Evolutionary conservation across 257 asterid species (phyloP).

Genomic region (Salvia rosmarinus): DNA sequence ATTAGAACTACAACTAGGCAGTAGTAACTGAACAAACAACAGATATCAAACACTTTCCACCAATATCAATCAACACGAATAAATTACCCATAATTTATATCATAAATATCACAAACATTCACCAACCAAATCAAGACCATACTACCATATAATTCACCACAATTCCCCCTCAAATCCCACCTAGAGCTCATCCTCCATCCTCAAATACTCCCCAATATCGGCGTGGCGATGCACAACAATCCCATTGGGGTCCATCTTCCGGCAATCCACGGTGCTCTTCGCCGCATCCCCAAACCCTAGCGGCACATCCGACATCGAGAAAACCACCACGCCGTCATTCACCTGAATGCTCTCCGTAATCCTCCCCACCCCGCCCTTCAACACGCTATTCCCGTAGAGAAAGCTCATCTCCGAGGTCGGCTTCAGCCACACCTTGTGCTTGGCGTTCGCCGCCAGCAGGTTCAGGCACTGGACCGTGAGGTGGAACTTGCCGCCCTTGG

Average conservation of each 20-base stretch:
- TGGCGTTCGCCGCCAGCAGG: slow-evolving; percentile 72
- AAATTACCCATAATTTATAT: neutral
- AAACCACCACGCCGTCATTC: slow-evolving; percentile 87
- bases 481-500: slow-evolving; percentile 69
- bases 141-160: neutral
- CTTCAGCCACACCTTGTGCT: slow-evolving; percentile 91
- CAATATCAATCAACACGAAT: neutral
- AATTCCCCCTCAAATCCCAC: neutral
- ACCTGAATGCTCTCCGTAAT: slow-evolving; percentile 78
- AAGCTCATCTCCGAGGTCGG: slow-evolving; percentile 89
- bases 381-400: slow-evolving; percentile 76
- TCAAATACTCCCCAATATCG: slow-evolving; percentile 89
- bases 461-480: slow-evolving; percentile 67
- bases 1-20: neutral
- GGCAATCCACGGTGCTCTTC: slow-evolving; percentile 74
- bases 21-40: neutral
- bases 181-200: slow-evolving; percentile 89
- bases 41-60: neutral
- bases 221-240: slow-evolving; percentile 80
- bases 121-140: slow-evolving; percentile 21
- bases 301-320: slow-evolving; percentile 85
- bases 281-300: slow-evolving; percentile 92
- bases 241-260: slow-evolving; percentile 91
- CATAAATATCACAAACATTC: slow-evolving; percentile 13
- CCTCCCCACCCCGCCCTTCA: slow-evolving; percentile 95